Evolutionary conservation across 1,284 basidiomycete genomes (phyloP), one percentile per base, ranked within the genome.

Genomic region (Trametes polyzona): DNA sequence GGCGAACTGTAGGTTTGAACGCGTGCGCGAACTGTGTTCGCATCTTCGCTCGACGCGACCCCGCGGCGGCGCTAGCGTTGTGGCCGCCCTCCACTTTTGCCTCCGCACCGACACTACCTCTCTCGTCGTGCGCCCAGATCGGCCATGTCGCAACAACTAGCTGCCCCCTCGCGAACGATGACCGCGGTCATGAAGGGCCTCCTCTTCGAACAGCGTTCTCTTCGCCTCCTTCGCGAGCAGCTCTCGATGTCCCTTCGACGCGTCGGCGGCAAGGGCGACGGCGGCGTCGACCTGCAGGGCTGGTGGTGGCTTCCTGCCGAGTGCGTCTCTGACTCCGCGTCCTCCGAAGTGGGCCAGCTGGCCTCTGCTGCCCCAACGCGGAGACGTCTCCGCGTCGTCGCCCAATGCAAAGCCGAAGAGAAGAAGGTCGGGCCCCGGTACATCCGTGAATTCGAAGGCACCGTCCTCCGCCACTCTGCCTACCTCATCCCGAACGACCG

Each of bases 361-460:
- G 59, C 46, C 10, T 42, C 43, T 7, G 33, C 33, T 26, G 52
- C 33, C 1, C 27, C 44, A 39, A 36, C 48, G 16, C 68, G 75
- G 12, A 62, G 69, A 29, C 78, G 90, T 0, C 65, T 94, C 1
- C 86, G 93, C 32, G 81, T 96, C n/a, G 67, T 96, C 16, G 93
- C 81, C 0, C 94, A 96, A 67, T 97, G 95, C 78, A 97, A 97
- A 76, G 93, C 93, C 0, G 90, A 94, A 67, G 87, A 84, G 72
- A 88, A 86, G 71, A 88, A 88, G 67, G 73, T 88, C 32, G 84
- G 90, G 0, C 93, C 94, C 1, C 84, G 85, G 6, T 87, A 88
- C 63, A 82, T 96, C 1, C 84, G 95, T 37, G 94, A 97, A 72
- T 79, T 96, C 73, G 94, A 96, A 70, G 93, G 93, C 16, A 92